phyloP scores from a whole-genome alignment of 176 grass and related monocot species.

The Dendrocalamus sinicus region DNA sequence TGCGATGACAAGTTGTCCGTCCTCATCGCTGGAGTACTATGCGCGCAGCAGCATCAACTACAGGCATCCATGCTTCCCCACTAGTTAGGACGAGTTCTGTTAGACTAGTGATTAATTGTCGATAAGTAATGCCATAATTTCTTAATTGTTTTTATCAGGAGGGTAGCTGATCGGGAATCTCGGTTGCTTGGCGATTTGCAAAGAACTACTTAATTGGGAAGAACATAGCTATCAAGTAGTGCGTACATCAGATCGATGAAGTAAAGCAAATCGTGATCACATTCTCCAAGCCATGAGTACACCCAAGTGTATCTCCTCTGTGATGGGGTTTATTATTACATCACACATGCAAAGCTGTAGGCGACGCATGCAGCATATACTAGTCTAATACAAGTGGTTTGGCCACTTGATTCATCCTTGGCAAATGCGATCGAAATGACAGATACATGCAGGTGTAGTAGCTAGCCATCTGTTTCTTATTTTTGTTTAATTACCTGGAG shows the following conservation, averaged over 20 bases:
- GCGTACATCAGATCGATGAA: background rate
- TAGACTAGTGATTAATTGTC: too few relatives aligned
- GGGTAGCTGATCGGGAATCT: too few relatives aligned
- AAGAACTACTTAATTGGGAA: background rate
- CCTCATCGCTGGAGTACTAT: too few relatives aligned
- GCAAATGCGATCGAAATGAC: background rate
- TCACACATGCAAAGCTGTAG: background rate
- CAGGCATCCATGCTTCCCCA: too few relatives aligned
- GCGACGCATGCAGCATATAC: background rate
- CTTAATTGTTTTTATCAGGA: background rate
- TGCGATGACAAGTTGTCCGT: too few relatives aligned
- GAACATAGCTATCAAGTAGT: background rate
- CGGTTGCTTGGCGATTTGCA: background rate
- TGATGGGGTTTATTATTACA: slow-evolving; percentile 12
- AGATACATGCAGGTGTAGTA: background rate
- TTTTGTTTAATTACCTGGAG: background rate
- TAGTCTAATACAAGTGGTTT: slow-evolving; percentile 13
- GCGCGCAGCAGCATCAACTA: too few relatives aligned
- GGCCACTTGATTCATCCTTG: background rate
- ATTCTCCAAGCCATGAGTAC: background rate
- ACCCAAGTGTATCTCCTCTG: background rate
- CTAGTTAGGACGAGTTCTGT: too few relatives aligned
- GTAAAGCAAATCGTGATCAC: background rate
- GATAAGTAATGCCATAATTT: too few relatives aligned
- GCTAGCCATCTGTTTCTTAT: background rate